A percentile compares a stretch with the other conserved stretches of the same genome.
phyloP scores from a whole-genome alignment of 176 grass and related monocot species.

The Secale cereale region DNA sequence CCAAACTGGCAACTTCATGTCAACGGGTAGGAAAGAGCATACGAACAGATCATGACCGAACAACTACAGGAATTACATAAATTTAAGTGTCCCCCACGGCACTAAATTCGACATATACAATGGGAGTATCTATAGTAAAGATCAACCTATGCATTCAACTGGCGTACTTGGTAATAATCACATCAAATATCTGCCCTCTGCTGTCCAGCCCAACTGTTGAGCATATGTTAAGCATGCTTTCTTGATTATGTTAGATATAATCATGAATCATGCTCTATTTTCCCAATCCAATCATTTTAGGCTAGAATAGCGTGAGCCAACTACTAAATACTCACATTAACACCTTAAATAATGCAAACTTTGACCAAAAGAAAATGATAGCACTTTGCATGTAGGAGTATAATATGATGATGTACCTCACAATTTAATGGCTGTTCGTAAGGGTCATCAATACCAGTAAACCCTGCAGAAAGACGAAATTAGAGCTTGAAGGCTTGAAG shows the following conservation, averaged over 20 bases:
- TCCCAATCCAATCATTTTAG: neutral
- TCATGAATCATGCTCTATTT: neutral
- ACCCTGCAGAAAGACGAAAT: conserved; percentile 58
- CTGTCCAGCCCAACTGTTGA: neutral
- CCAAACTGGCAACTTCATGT: neutral
- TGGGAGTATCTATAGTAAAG: neutral
- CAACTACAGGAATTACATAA: too few relatives aligned
- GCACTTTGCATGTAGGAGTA: neutral
- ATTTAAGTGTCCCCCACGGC: neutral
- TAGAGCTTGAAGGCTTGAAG: conserved; percentile 15
- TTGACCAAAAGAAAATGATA: conserved; percentile 22
- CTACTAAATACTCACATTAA: neutral
- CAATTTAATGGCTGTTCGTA: conserved; percentile 83
- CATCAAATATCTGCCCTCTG: neutral
- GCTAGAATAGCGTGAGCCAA: neutral
- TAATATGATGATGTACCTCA: conserved; percentile 53
- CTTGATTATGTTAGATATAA: neutral
- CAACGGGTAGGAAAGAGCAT: neutral
- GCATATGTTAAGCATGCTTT: neutral
- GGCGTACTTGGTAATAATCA: neutral
- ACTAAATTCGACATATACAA: neutral
- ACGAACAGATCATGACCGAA: neutral
- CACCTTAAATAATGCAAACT: neutral
- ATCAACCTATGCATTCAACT: neutral
- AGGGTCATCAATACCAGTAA: conserved; percentile 97